Conservation (phyloP, 495 filamentous ascomycete species). For the Annulohypoxylon nitens region DNA sequence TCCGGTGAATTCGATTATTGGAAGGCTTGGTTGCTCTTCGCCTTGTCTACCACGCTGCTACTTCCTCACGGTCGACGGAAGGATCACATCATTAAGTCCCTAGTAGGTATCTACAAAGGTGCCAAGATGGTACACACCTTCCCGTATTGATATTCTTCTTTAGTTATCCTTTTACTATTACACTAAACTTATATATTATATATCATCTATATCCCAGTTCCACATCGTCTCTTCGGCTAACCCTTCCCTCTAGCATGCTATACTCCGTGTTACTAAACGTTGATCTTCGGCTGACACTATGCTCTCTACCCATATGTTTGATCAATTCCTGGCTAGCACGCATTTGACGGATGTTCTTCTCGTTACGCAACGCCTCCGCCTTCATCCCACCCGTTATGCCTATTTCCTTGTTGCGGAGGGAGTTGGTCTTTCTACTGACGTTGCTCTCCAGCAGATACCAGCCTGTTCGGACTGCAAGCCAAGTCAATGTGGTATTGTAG, state of each 20-base stretch:
- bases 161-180: no score
- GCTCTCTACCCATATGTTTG: neutral
- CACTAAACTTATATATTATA: no score
- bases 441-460: neutral
- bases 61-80: neutral
- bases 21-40: neutral
- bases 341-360: neutral
- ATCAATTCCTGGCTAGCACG: neutral
- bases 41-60: neutral
- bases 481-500: neutral
- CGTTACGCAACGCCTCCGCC: neutral
- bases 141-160: no score
- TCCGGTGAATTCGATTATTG: no score
- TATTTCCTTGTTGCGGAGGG: neutral
- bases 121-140: no score
- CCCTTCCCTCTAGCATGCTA: no score
- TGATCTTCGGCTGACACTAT: neutral
- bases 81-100: neutral
- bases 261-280: neutral
- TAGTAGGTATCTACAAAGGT: no score
- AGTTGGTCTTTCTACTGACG: neutral
- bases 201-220: no score
- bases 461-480: neutral
- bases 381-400: neutral
- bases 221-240: no score